A percentile compares a stretch with the other conserved stretches of the same genome.
Evolutionary conservation across 140 eudicot genomes (phyloP).

Genomic region (Erigeron philadelphicus): DNA sequence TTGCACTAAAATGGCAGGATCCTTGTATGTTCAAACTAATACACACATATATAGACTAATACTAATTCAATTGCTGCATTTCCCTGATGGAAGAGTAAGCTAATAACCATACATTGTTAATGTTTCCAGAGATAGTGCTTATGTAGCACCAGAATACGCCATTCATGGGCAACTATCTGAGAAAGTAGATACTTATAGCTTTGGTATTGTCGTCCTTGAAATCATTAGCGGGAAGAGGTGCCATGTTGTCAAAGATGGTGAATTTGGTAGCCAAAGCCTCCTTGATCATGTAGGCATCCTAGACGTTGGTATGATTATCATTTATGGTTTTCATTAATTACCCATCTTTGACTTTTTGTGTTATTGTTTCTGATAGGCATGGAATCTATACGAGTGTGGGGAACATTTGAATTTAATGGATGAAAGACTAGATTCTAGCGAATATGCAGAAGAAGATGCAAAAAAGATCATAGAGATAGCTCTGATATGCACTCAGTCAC

Average conservation of each 20-base stretch:
- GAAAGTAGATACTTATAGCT: slow-evolving; percentile 61
- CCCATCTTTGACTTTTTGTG: background rate
- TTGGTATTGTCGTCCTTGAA: slow-evolving; percentile 57
- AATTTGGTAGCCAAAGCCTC: slow-evolving; percentile 36
- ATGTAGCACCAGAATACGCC: slow-evolving; percentile 60
- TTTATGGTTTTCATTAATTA: background rate
- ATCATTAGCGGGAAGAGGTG: slow-evolving; percentile 52
- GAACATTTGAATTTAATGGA: slow-evolving; percentile 40
- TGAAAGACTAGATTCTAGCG: slow-evolving; percentile 27
- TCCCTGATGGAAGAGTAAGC: background rate
- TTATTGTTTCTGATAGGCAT: slow-evolving; percentile 36
- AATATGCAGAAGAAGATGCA: slow-evolving; percentile 32
- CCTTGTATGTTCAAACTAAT: slow-evolving; percentile 31
- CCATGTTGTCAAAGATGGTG: slow-evolving; percentile 28
- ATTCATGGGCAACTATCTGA: slow-evolving; percentile 55
- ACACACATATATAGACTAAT: background rate
- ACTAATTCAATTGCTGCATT: background rate
- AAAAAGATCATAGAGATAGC: slow-evolving; percentile 33
- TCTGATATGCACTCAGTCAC: slow-evolving; percentile 30
- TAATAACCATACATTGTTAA: background rate
- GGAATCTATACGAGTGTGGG: slow-evolving; percentile 43
- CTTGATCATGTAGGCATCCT: slow-evolving; percentile 43
- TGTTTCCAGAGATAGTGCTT: slow-evolving; percentile 20
- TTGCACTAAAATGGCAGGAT: slow-evolving; percentile 49
- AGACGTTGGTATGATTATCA: background rate